phyloP scores from a whole-genome alignment of 2,329 filamentous ascomycete species.

The Venturia carpophila region DNA sequence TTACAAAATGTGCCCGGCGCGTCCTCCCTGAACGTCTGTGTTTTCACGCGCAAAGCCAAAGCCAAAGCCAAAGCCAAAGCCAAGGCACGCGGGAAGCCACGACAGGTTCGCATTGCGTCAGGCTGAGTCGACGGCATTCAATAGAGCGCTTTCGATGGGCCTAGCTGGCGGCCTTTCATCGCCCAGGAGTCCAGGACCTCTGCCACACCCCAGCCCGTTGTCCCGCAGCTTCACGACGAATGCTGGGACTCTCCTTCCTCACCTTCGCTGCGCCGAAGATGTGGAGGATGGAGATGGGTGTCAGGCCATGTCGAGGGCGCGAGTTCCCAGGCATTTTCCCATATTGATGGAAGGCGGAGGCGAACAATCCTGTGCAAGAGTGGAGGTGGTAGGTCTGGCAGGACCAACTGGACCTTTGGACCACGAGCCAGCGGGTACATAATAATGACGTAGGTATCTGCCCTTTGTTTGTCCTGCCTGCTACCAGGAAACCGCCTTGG shows the following conservation, averaged over 20 bases:
- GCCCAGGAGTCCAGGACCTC: no score
- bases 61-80: neutral
- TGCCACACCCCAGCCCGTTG: neutral
- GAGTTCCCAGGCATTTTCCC: neutral
- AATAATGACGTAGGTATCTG: neutral
- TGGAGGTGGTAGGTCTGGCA: no score
- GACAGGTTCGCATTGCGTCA: neutral
- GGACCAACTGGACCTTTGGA: no score
- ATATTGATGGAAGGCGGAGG: neutral
- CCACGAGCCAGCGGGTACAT: no score
- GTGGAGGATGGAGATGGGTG: no score
- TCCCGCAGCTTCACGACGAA: no score
- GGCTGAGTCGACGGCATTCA: neutral
- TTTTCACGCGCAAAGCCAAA: neutral
- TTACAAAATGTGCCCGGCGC: neutral
- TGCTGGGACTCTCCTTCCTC: no score
- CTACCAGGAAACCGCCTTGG: neutral
- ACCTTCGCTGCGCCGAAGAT: no score
- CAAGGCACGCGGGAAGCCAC: neutral
- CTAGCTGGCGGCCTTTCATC: neutral
- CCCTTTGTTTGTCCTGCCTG: neutral
- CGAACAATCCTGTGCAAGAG: no score
- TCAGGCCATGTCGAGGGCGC: neutral
- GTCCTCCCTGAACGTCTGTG: neutral
- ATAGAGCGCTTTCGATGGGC: neutral